Base-by-base conservation (phyloP, 768 basidiomycete genomes). In the Imleria badia region DNA sequence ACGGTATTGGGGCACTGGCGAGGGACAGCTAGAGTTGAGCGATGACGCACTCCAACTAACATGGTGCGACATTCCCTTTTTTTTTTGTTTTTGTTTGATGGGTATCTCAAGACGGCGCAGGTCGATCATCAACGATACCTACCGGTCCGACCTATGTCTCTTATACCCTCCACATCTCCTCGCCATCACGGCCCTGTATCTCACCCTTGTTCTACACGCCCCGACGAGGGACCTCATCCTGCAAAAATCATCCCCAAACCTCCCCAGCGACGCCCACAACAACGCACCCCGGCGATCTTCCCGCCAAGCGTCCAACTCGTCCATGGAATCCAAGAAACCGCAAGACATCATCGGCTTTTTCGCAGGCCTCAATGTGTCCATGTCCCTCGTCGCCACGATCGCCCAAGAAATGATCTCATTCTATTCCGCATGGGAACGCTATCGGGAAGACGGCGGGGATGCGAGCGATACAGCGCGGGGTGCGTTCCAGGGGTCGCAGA, bases 61-160 rank as follows among this genome's bases (percentile, higher is more conserved):
- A n/a, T 96, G 94, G 96, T 93, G 67, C 22, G 85, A 8, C 30
- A 1, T 15, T 9, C 13, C 4, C 14, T 69, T 2, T 7, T 69
- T 3, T 10, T 26, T 38, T 17, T 19, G 8, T 14, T 1, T 13
- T 70, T 2, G 7, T 19, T 20, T 39, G 15, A 19, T 31, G 2
- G 0, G 26, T 15, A 8, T 11, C 5, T 40, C 14, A 35, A 17
- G 17, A 2, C 1, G 31, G 29, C 14, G 17, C 58, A 97, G 94
- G 91, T 94, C 94, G 68, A 85, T 98, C 67, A 84, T 99, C 66
- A 99, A 98, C 73, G 96, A 98, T 70, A 94, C 91, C 1, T 98
- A 94, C 66, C 85, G 95, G 49, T 94, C 92, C 6, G 91, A 95
- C 51, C 77, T 99, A 19, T 94, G 92, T 66, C 84, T 99, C n/a